A percentile compares a stretch with the other conserved stretches of the same genome.
These are phyloP conservation scores for Clathrospora elynae DNA, from an alignment of 2,329 filamentous ascomycete genomes.

Conservation along the genomic window DNA sequence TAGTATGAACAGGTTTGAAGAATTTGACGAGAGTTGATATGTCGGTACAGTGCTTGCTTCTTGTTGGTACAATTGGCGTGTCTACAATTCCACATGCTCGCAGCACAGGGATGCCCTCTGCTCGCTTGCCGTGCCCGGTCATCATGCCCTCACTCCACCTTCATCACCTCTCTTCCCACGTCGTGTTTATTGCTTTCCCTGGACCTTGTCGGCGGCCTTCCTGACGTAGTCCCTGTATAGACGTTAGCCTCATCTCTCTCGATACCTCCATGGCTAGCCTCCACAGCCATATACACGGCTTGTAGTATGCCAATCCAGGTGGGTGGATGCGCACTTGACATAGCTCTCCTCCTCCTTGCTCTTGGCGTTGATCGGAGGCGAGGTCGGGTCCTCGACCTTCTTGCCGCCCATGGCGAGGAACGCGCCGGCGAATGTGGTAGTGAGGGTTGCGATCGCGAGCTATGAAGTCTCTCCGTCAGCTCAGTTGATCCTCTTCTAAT, in stretches of 20 bases:
- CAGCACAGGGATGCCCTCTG: too few species aligned
- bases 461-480: conserved; percentile 36
- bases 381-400: conserved; percentile 49
- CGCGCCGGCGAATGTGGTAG: conserved; percentile 43
- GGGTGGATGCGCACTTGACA: conserved; percentile 61
- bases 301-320: neutral
- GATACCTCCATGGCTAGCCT: neutral
- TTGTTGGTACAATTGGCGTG: conserved; percentile 44
- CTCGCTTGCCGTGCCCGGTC: too few species aligned
- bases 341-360: conserved; percentile 72
- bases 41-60: too few species aligned
- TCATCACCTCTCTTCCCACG: neutral
- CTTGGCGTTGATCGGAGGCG: conserved; percentile 65
- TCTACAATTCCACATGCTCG: conserved; percentile 36
- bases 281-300: neutral
- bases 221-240: conserved; percentile 45
- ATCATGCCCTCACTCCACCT: neutral
- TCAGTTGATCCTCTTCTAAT: neutral
- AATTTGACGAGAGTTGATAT: neutral
- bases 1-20: neutral
- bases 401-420: conserved; percentile 46
- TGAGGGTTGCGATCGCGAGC: conserved; percentile 64
- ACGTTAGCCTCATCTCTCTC: conserved; percentile 12
- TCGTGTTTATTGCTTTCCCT: conserved; percentile 24
- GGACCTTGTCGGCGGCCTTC: conserved; percentile 43